A percentile compares a stretch with the other conserved stretches of the same genome.
Evolutionary conservation across 2,329 filamentous ascomycete genomes (phyloP).

Genomic region (Drechslerella stenobrocha): DNA sequence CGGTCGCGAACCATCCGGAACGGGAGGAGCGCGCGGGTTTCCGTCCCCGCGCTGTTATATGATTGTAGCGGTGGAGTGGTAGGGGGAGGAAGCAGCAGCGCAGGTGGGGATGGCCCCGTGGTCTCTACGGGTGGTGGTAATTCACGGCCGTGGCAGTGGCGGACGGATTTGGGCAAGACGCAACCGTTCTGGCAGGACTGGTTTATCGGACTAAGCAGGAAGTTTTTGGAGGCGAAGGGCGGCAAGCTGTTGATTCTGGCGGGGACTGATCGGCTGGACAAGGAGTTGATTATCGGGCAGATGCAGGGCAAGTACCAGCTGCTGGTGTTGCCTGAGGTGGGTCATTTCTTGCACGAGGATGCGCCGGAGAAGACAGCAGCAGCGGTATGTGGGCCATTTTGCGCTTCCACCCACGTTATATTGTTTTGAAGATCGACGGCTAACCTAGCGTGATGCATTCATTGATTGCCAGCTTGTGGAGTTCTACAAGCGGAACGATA

Average conservation of each 20-base stretch:
- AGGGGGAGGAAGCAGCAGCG: background rate
- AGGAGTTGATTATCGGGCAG: slow-evolving; percentile 89
- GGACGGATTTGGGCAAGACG: slow-evolving; percentile 79
- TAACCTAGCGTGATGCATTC: background rate
- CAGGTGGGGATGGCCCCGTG: background rate
- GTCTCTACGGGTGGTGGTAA: slow-evolving; percentile 8
- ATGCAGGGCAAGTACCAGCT: slow-evolving; percentile 99
- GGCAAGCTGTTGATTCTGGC: slow-evolving; percentile 84
- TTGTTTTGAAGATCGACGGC: slow-evolving; percentile 13
- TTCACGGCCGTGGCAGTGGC: slow-evolving; percentile 69
- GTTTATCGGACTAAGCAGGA: slow-evolving; percentile 84
- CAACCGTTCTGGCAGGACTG: slow-evolving; percentile 92
- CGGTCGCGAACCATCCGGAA: slow-evolving; percentile 85
- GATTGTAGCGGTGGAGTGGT: slow-evolving; percentile 53
- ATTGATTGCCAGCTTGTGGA: slow-evolving; percentile 80
- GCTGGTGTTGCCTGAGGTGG: slow-evolving; percentile 90
- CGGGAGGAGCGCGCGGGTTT: slow-evolving; percentile 77
- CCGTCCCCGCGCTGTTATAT: slow-evolving; percentile 75
- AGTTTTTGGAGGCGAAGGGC: slow-evolving; percentile 78
- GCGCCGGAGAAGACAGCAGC: slow-evolving; percentile 85
- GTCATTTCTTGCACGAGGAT: slow-evolving; percentile 96
- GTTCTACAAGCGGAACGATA: slow-evolving; percentile 89
- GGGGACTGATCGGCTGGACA: slow-evolving; percentile 86
- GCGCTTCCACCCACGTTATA: background rate
- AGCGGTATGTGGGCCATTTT: slow-evolving; percentile 57